phyloP scores from a whole-genome alignment of 257 asterid species.

The Ilex aquifolium region DNA sequence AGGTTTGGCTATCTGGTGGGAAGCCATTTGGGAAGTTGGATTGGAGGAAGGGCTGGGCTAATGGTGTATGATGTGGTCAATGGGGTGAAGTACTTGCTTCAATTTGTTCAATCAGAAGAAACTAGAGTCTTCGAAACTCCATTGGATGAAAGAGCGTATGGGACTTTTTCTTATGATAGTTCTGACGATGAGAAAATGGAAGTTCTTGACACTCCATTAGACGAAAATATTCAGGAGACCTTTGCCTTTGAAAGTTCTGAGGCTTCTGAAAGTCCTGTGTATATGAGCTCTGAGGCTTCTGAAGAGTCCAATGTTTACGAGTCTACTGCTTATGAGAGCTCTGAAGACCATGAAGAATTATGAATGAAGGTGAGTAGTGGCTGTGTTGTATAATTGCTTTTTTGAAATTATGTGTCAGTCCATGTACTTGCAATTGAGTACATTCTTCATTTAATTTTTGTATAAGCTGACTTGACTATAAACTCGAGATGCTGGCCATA shows the following conservation, averaged over 20 bases:
- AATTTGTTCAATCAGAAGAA: conserved; percentile 26
- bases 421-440: no score
- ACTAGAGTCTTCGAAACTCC: conserved; percentile 19
- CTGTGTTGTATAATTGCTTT: neutral
- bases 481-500: no score
- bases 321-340: conserved; percentile 33
- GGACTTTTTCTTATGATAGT: no score
- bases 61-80: conserved; percentile 84
- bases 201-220: conserved; percentile 7
- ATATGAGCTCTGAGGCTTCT: conserved; percentile 13
- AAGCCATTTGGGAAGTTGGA: conserved; percentile 90
- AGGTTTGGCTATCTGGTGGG: conserved; percentile 89
- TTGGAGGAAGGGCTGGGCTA: conserved; percentile 85
- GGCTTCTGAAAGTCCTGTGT: conserved; percentile 8
- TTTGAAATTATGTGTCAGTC: neutral
- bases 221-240: conserved; percentile 15
- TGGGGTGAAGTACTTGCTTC: conserved; percentile 59
- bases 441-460: no score
- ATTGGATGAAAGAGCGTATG: conserved; percentile 1
- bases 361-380: conserved; percentile 30
- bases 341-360: conserved; percentile 50
- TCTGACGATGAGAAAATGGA: no score
- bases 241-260: conserved; percentile 29
- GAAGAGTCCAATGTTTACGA: conserved; percentile 37
- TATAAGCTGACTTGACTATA: no score